Evolutionary conservation across 306 rosid genomes (phyloP).

Genomic region (Betula pendula): DNA sequence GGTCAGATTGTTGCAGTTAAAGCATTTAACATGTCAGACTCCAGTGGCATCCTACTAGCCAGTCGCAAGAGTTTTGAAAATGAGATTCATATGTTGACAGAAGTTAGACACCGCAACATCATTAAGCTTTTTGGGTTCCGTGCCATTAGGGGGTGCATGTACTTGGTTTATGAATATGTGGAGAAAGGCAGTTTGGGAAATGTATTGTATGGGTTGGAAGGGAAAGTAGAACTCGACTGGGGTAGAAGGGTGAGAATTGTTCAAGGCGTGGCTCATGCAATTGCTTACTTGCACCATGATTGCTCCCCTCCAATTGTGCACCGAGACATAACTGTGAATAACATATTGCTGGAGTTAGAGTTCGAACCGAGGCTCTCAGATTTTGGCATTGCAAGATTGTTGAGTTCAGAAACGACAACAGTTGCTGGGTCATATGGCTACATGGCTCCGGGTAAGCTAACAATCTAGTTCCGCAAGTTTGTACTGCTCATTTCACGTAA

Average conservation of each 20-base stretch:
- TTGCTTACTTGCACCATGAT: slow-evolving; percentile 65
- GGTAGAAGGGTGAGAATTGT: slow-evolving; percentile 48
- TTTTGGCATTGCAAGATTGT: slow-evolving; percentile 66
- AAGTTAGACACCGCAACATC: slow-evolving; percentile 67
- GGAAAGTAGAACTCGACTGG: slow-evolving; percentile 48
- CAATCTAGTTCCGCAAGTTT: neutral
- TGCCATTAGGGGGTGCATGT: slow-evolving; percentile 46
- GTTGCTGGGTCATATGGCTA: slow-evolving; percentile 76
- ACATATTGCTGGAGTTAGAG: slow-evolving; percentile 52
- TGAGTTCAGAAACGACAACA: slow-evolving; percentile 49
- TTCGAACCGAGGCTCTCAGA: slow-evolving; percentile 65
- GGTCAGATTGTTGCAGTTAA: slow-evolving; percentile 62
- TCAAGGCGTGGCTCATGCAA: slow-evolving; percentile 65
- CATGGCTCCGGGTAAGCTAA: slow-evolving; percentile 73
- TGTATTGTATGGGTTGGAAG: slow-evolving; percentile 51
- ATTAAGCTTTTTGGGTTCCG: slow-evolving; percentile 65
- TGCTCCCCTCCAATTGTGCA: slow-evolving; percentile 65
- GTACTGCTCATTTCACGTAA: neutral
- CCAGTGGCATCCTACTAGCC: slow-evolving; percentile 43
- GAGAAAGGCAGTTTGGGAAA: slow-evolving; percentile 54
- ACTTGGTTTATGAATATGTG: slow-evolving; percentile 57
- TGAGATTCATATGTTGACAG: slow-evolving; percentile 60
- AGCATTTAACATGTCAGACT: slow-evolving; percentile 40
- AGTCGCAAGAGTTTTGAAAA: slow-evolving; percentile 52
- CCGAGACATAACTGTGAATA: slow-evolving; percentile 60